Base-by-base conservation (phyloP, 208 protist genomes). In the Acanthamoeba lenticulata region DNA sequence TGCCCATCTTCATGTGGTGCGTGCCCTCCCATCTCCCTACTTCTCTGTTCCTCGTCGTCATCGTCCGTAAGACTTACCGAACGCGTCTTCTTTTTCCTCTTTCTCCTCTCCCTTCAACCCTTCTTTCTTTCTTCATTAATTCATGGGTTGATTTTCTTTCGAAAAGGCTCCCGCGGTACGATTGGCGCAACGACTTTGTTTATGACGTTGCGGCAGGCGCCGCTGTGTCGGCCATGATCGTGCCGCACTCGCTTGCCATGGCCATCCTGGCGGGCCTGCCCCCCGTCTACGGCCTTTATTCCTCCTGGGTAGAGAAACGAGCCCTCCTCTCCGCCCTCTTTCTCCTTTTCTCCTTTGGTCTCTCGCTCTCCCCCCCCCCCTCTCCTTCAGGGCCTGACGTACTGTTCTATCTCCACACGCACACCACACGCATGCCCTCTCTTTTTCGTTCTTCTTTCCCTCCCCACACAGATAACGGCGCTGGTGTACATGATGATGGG, bases 201-300 rank as follows among this genome's bases (percentile, higher is more conserved):
- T 92, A 77, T n/a, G 88, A 92, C 32, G 21, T 92, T 52, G 88
- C 60, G 5, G 88, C 88, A 13, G 88, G 88, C 1, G 60, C 45
- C 24, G 88, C 88, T 1, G 62, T 92, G 15, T 79, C 88, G n/a
- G 88, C 88, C 40, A 77, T 92, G 52, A 92, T 92, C 3, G 45
- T 92, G 44, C 88, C 88, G 17, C 88, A 92, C 27, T 52, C 60
- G 1, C 36, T 92, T 6, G 88, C 88, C 40, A 92, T 92, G 88
- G 88, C 88, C 55, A 92, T 92, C 32, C 65, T 92, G 6, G 88
- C 88, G 13, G 88, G 88, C 19, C 88, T 92, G 34, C 88, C 88
- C 5, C 88, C 88, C 38, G 88, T 92, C 36, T 92, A 92, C 40
- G 88, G 88, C 40, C 88, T 92, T 29, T 92, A 92, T 74, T 79